Base-by-base conservation (phyloP, 2,329 filamentous ascomycete species). In the Eurotiales sp. region DNA sequence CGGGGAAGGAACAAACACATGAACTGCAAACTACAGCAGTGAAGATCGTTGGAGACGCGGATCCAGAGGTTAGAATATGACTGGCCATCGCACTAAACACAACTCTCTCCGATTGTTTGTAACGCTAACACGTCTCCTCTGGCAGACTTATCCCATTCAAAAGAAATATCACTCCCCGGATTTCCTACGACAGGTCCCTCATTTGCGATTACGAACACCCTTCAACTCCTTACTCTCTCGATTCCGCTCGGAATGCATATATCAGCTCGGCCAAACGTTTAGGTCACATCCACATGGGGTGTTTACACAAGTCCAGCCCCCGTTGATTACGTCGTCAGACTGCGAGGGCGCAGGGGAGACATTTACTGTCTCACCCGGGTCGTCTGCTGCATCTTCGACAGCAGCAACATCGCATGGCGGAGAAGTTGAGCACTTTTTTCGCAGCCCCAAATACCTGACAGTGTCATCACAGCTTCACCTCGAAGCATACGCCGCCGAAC, bases 291-390 rank as follows among this genome's bases (percentile, higher is more conserved):
- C 83, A 53, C 78, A 83, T 62, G 79, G 88, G 53, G 87, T 62
- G 3, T 73, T 72, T 54, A 58, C 66, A 8, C 72, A 97, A 71
- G 89, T 88, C 7, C 92, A 97, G 60, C 89, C 93, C 3, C 93
- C 93, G 4, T 85, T 97, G 62, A 88, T 99, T 63, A 97, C 93
- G 1, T 96, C 92, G 0, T 96, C 92, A 0, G 93, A 99, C 63
- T 99, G 93, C 64, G 93, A 99, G 73, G 93, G 93, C 3, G 93
- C 91, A 2, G 93, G 93, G 0, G 91, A 97, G 66, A 92, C 95
- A 15, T 99, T 99, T 63, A 83, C 83, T 8, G 75, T 97, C 32
- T 66, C 76, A 17, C 76, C 81, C 19, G 66, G 70, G 27, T 55
- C 53, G n/a, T 42, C 48, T 40, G 17, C 34, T 14, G 22, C 19